Base-by-base conservation (phyloP, 108 stramenopile species). In the Pseudonitzschia multiseries region DNA sequence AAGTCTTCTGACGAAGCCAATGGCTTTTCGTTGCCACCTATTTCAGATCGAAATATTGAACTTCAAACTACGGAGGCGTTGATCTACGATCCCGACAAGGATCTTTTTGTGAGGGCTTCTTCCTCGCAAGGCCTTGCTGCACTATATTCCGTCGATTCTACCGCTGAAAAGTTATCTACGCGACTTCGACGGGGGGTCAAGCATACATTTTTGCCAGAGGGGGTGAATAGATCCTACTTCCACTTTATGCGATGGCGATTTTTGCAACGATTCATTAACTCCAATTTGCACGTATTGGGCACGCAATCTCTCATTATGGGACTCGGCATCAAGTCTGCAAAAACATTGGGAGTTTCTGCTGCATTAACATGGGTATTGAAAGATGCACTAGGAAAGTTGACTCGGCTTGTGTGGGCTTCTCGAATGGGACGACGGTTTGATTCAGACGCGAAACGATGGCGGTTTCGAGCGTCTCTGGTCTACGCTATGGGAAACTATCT, bases 301-400 rank as follows among this genome's bases (percentile, higher is more conserved):
- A 96, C 96, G 10, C 96, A 96, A 78, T 90, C 90, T 53, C 82
- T 97, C 21, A 69, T 97, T 5, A 81, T 97, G 71, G 94, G 95
- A 17, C 77, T 97, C 53, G 95, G 96, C 2, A 84, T 96, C 65
- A 89, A 93, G 61, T 41, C 53, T 22, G 48, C 72, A 12, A 70
- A 54, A 22, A 73, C 60, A 28, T 48, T 86, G 29, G 80, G 91
- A 10, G 57, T 83, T 14, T 85, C 92, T 14, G 97, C 97, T 14
- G 96, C 96, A 2, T 75, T 95, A 52, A 96, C 93, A 78, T 97
- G 97, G 97, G 93, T 97, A 5, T 81, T 96, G 40, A 97, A 97
- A 62, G 97, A 97, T 76, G 92, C 94, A 17, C 76, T 97, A 9
- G 97, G 97, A 4, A 97, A 96, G 75, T 73, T 96, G 13, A 89